Evolutionary conservation across 352 stramenopile genomes (phyloP).

Genomic region (Peronospora belbahrii): DNA sequence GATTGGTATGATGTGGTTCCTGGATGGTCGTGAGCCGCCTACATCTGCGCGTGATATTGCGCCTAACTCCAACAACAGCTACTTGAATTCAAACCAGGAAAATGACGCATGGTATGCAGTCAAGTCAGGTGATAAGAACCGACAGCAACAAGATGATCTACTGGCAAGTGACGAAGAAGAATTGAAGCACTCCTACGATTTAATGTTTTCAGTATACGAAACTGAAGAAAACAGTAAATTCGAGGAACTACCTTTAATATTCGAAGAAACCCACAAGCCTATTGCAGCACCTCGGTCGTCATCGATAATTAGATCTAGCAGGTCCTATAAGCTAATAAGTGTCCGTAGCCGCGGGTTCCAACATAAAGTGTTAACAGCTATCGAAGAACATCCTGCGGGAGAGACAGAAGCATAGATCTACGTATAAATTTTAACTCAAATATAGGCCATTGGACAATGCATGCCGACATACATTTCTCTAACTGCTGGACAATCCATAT

Average conservation of each 20-base stretch:
- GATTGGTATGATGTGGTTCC: constrained; percentile 30
- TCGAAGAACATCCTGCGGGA: constrained; percentile 29
- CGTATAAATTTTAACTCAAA: neutral
- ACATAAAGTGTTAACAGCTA: constrained; percentile 27
- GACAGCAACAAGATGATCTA: constrained; percentile 9
- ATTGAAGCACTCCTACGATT: constrained; percentile 10
- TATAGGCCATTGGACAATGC: no score
- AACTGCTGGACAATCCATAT: no score
- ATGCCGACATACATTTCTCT: no score
- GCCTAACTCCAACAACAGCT: constrained; percentile 10
- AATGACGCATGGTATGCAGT: constrained; percentile 25
- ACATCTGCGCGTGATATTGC: constrained; percentile 22
- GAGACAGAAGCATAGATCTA: constrained; percentile 22
- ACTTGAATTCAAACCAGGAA: constrained; percentile 7
- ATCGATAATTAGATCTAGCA: constrained; percentile 2
- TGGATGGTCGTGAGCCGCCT: constrained; percentile 32
- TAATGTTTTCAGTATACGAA: constrained; percentile 18
- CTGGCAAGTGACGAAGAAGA: constrained; percentile 7
- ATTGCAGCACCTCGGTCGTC: constrained; percentile 4
- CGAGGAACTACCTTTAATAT: constrained; percentile 8
- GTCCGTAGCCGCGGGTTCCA: constrained; percentile 39
- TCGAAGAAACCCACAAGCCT: constrained; percentile 1
- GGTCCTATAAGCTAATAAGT: constrained; percentile 43
- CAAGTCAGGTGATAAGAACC: constrained; percentile 15
- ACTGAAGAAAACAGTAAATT: constrained; percentile 9